Percentiles rank a stretch among this genome's conserved stretches.
Conservation (phyloP, 78 protist species). For the slime mould (Dictyostelium discoideum) region dicty_2.7 NC_007089.4:4761001-4761500, state of each 20-base stretch:
- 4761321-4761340: neutral
- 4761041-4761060: neutral
- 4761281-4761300: neutral
- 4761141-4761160: constrained; percentile 3
- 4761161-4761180: constrained; percentile 59
- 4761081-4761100: neutral
- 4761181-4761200: constrained; percentile 76
- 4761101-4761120: too few relatives aligned
- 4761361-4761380: constrained; percentile 85
- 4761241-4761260: constrained; percentile 42
- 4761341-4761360: constrained; percentile 74
- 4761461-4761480: constrained; percentile 69
- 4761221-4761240: constrained; percentile 54
- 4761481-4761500: constrained; percentile 78
- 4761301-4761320: neutral
- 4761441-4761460: constrained; percentile 96
- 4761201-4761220: constrained; percentile 67
- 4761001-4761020: constrained; percentile 79
- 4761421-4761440: constrained; percentile 77
- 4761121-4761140: neutral
- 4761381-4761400: constrained; percentile 43
- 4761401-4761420: neutral
- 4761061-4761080: neutral
- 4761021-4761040: constrained; percentile 70
- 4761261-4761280: constrained; percentile 23